These are phyloP conservation scores for Fusarium sp. DNA, from an alignment of 2,329 filamentous ascomycete genomes.

Conservation along the genomic window DNA sequence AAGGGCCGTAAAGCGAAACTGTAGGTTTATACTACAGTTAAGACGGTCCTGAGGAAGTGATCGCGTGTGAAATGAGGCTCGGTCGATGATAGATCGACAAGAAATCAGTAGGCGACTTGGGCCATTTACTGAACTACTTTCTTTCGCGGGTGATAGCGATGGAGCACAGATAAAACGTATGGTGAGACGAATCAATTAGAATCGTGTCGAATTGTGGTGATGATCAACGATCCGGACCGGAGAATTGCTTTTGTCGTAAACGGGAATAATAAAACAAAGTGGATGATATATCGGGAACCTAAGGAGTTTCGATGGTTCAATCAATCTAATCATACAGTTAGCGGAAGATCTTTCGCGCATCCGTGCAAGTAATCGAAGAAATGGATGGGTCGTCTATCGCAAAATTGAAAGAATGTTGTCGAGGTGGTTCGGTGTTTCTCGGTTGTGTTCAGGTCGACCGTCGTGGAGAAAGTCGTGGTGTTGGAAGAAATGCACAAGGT, in stretches of 20 bases:
- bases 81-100: constrained; percentile 32
- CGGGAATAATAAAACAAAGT: constrained; percentile 20
- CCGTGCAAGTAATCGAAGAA: not conserved
- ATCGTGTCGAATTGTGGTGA: constrained; percentile 13
- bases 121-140: constrained; percentile 52
- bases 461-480: not conserved
- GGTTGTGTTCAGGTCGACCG: not conserved
- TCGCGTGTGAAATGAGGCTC: constrained; percentile 18
- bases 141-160: constrained; percentile 35
- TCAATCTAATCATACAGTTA: constrained; percentile 23
- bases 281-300: constrained; percentile 26
- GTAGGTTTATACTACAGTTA: constrained; percentile 35
- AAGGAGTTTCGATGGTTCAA: constrained; percentile 16
- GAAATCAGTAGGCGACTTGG: constrained; percentile 45
- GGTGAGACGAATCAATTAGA: constrained; percentile 5
- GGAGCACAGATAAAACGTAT: constrained; percentile 36
- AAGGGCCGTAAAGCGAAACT: constrained; percentile 35
- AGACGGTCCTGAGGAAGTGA: constrained; percentile 23
- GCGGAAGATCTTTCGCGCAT: not conserved
- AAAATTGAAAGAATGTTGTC: not conserved
- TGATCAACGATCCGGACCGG: constrained; percentile 15
- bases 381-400: not conserved
- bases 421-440: not conserved
- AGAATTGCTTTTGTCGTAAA: constrained; percentile 33
- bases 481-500: not conserved